These are phyloP conservation scores for Neurospora discreta DNA, from an alignment of 495 filamentous ascomycete genomes.

Conservation along the genomic window DNA sequence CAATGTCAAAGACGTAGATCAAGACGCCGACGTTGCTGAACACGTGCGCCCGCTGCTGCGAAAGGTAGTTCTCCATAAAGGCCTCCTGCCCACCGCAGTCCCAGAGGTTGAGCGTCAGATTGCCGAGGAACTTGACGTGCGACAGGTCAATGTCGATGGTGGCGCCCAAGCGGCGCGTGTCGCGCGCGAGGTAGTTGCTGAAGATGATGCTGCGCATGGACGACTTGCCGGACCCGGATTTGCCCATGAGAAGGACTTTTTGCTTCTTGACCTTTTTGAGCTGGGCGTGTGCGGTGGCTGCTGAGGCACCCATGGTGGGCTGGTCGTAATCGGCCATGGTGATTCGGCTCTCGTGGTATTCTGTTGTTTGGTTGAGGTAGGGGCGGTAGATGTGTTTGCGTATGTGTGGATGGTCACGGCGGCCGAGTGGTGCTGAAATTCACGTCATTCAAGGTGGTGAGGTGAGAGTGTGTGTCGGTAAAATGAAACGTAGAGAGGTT, in stretches of 20 bases:
- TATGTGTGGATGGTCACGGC: neutral
- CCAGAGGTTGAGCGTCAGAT: conserved; percentile 94
- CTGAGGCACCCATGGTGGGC: neutral
- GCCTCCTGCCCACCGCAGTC: conserved; percentile 98
- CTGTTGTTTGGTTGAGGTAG: too few species aligned
- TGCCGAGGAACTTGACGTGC: conserved; percentile 95
- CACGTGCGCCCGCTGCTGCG: conserved; percentile 85
- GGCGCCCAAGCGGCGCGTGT: conserved; percentile 87
- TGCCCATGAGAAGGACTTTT: conserved; percentile 63
- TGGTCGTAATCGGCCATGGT: conserved; percentile 1
- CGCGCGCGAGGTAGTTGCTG: conserved; percentile 93
- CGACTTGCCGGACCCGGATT: conserved; percentile 97
- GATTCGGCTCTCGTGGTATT: too few species aligned
- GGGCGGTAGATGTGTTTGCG: neutral
- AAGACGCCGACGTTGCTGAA: conserved; percentile 93
- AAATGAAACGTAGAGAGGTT: neutral
- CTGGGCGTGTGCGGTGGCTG: conserved; percentile 15
- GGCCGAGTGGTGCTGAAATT: neutral
- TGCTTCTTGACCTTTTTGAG: conserved; percentile 51
- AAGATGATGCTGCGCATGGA: conserved; percentile 98
- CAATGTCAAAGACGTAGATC: conserved; percentile 98
- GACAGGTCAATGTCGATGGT: conserved; percentile 98
- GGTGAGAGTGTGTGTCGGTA: neutral
- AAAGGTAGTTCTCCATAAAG: conserved; percentile 96
- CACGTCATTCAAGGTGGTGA: neutral